Conservation (phyloP, 805 yeast species). For the Zygotorulaspora chibaensis region DNA sequence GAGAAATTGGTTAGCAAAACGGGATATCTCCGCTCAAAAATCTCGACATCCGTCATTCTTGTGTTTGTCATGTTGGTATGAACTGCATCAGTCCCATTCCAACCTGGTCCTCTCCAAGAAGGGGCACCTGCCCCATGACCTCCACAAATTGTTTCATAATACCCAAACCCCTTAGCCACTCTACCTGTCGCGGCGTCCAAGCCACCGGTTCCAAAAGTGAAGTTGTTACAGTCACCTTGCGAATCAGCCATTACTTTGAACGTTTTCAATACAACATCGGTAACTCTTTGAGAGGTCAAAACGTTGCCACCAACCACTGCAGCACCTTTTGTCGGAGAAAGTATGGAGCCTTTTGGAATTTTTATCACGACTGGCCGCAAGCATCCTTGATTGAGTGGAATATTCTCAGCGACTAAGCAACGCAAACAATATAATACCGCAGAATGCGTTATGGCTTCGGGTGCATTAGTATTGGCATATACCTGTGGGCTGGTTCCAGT, state of each 20-base stretch:
- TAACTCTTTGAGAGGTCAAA: slow-evolving; percentile 87
- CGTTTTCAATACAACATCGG: slow-evolving; percentile 82
- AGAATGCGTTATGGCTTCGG: slow-evolving; percentile 80
- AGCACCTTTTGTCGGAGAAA: slow-evolving; percentile 75
- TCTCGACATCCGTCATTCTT: slow-evolving; percentile 85
- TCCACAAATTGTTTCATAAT: slow-evolving; percentile 91
- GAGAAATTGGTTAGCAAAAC: slow-evolving; percentile 68
- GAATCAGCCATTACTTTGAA: slow-evolving; percentile 89
- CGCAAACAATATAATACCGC: slow-evolving; percentile 85
- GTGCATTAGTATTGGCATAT: slow-evolving; percentile 88
- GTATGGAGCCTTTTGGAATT: slow-evolving; percentile 56
- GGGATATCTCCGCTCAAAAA: slow-evolving; percentile 84
- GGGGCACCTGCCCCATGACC: slow-evolving; percentile 76
- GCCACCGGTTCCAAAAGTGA: slow-evolving; percentile 84
- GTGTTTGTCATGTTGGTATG: slow-evolving; percentile 95
- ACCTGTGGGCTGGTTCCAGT: slow-evolving; percentile 84
- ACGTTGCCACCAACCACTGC: slow-evolving; percentile 96
- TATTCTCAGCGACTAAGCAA: slow-evolving; percentile 76
- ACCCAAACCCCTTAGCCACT: slow-evolving; percentile 64
- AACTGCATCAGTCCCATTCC: slow-evolving; percentile 85
- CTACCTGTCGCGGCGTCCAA: slow-evolving; percentile 43
- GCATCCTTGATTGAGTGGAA: slow-evolving; percentile 93
- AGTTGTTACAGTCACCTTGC: slow-evolving; percentile 92
- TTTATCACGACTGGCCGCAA: slow-evolving; percentile 66
- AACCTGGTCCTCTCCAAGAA: slow-evolving; percentile 55